Evolutionary conservation across 1,139 yeast species (phyloP).

Genomic region (Lodderomyces metapsilosis): DNA sequence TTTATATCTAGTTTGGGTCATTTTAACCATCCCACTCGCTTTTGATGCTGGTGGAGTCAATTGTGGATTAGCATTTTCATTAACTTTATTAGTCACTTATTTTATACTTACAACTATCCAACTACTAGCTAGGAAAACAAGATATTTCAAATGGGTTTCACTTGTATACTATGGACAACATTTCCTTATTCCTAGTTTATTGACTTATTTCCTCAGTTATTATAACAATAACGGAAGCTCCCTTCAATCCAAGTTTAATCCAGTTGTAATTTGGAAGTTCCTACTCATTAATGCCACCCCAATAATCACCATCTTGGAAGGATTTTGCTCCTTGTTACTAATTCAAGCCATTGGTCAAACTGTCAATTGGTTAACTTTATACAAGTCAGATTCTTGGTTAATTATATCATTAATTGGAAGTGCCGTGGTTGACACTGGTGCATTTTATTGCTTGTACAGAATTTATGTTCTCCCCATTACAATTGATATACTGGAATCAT

Average conservation of each 20-base stretch:
- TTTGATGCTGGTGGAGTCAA: conserved; percentile 90
- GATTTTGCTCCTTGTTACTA: conserved; percentile 83
- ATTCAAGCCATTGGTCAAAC: conserved; percentile 91
- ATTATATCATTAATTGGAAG: conserved; percentile 71
- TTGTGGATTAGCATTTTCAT: conserved; percentile 86
- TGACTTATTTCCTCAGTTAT: conserved; percentile 67
- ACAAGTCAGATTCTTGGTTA: conserved; percentile 75
- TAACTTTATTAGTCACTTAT: conserved; percentile 68
- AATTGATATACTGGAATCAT: conserved; percentile 71
- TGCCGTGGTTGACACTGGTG: conserved; percentile 72
- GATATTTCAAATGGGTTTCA: conserved; percentile 53
- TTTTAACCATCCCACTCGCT: conserved; percentile 88
- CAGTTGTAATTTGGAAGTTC: conserved; percentile 57
- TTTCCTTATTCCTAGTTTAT: conserved; percentile 74
- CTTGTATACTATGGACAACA: conserved; percentile 78
- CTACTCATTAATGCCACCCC: conserved; percentile 81
- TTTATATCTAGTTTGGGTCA: conserved; percentile 62
- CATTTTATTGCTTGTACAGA: conserved; percentile 76
- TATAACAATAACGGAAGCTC: conserved; percentile 17
- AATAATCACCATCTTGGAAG: conserved; percentile 83
- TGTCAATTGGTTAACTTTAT: conserved; percentile 66
- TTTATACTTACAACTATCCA: conserved; percentile 72
- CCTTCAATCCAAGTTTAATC: conserved; percentile 11
- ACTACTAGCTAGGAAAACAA: conserved; percentile 48
- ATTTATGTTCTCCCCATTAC: conserved; percentile 77